These are phyloP conservation scores for Austropuccinia psidii DNA, from an alignment of 1,284 basidiomycete species.

Conservation along the genomic window DNA sequence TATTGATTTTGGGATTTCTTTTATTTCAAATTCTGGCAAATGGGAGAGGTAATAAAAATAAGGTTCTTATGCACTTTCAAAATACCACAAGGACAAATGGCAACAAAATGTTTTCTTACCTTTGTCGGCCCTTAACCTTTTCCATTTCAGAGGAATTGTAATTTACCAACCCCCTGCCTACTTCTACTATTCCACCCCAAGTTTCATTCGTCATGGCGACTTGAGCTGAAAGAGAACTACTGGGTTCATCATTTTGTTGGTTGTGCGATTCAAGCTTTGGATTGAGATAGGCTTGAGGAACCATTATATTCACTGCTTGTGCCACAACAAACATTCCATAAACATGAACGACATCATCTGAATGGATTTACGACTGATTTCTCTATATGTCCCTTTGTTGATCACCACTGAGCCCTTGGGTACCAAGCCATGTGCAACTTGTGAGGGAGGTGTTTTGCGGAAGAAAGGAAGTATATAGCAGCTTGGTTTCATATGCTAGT, in stretches of 20 bases:
- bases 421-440: conserved; percentile 76
- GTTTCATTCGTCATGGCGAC: conserved; percentile 47
- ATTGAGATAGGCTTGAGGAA: background rate
- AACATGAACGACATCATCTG: conserved; percentile 79
- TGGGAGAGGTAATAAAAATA: no score
- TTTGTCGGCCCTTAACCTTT: conserved; percentile 79
- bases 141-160: conserved; percentile 90
- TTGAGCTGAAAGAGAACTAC: no score
- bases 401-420: conserved; percentile 81
- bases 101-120: conserved; percentile 53
- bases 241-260: no score
- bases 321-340: conserved; percentile 84
- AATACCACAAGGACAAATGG: no score
- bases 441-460: background rate
- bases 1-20: background rate
- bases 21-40: background rate
- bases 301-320: conserved; percentile 79
- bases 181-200: conserved; percentile 73
- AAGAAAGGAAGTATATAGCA: conserved; percentile 17
- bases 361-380: conserved; percentile 71
- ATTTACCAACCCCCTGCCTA: conserved; percentile 87
- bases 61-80: no score
- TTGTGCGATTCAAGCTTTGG: no score
- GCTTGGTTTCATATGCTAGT: background rate
- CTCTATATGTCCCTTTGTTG: conserved; percentile 77